Evolutionary conservation across 2,329 filamentous ascomycete genomes (phyloP), one percentile per base, ranked within the genome.

Genomic region (Thelonectria rubi): DNA sequence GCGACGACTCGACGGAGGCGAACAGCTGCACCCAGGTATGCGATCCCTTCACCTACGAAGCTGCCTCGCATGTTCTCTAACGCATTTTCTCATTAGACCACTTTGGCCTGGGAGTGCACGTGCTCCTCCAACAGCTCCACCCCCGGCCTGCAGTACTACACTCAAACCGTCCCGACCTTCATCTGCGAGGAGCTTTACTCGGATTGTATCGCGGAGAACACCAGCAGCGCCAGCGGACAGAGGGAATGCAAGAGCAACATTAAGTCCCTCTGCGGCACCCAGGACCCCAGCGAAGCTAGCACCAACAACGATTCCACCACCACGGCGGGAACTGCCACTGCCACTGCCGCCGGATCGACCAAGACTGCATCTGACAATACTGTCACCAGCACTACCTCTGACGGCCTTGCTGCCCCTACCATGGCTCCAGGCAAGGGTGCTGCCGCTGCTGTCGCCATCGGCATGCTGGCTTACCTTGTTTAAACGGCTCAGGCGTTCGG

Each of bases 141-240:
- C 7, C 84, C 84, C 14, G 82, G 81, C 60, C 79, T 87, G 47
- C 76, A 85, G 73, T 80, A 82, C 73, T 87, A 85, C 76, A 68
- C 64, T 50, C 80, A 86, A 77, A 85, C 84, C 3, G 75, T 87
- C 66, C 80, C 81, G 49, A 79, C 76, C 58, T 86, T 83, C 70
- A 80, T 85, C 70, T 88, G 85, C 78, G 24, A 80, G 58, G 62
- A 78, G 62, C 80, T 84, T 42, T 85, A 78, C 73, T 63, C 69
- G 24, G 74, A 82, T 61, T 88, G 85, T 76, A 84, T 80, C 67
- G 46, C 40, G 2, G 60, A 71, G 47, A 80, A 82, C 69, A 75
- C 77, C 26, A 77, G 77, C 72, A 76, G 81, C 70, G 69, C 75
- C 18, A 68, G 65, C 10, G 80, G 72, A 42, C 84, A 86, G 75